A percentile compares a stretch with the other conserved stretches of the same genome.
phyloP scores from a whole-genome alignment of 176 grass and related monocot genomes.

The Cenchrus americanus region DNA sequence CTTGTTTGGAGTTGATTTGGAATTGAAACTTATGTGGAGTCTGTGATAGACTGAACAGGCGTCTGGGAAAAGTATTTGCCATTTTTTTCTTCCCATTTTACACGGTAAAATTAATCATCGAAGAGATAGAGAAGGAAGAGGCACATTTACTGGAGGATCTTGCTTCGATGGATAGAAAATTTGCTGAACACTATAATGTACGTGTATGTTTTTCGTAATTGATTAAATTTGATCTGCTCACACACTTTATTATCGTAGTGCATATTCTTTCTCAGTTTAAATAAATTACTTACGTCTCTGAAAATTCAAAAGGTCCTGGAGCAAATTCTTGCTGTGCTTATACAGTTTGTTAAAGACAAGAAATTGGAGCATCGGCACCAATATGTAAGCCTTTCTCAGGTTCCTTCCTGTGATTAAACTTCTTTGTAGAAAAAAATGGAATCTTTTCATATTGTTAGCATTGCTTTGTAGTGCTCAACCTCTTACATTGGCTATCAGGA shows the following conservation, averaged over 20 bases:
- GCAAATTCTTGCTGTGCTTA: constrained; percentile 95
- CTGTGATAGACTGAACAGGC: neutral
- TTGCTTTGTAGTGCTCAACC: neutral
- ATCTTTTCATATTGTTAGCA: neutral
- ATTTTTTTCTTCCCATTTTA: constrained; percentile 33
- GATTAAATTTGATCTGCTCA: neutral
- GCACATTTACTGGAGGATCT: constrained; percentile 82
- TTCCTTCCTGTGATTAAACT: constrained; percentile 13
- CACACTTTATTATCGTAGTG: constrained; percentile 25
- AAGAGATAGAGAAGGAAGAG: constrained; percentile 94
- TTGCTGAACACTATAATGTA: constrained; percentile 98
- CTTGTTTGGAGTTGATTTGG: constrained; percentile 47
- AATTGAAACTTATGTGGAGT: neutral
- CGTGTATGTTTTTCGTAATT: constrained; percentile 16
- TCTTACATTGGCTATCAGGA: constrained; percentile 65
- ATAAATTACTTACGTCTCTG: constrained; percentile 23
- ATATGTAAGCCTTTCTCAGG: constrained; percentile 64
- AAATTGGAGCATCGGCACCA: constrained; percentile 95
- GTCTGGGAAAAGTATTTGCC: neutral
- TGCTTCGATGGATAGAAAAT: constrained; percentile 99
- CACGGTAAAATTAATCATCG: constrained; percentile 91
- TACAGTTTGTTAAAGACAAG: constrained; percentile 96
- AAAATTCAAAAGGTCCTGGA: constrained; percentile 74
- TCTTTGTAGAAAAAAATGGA: neutral
- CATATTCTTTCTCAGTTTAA: neutral